These are phyloP conservation scores for Eremochloa ophiuroides DNA, from an alignment of 176 grass and related monocot genomes.

Conservation along the genomic window DNA sequence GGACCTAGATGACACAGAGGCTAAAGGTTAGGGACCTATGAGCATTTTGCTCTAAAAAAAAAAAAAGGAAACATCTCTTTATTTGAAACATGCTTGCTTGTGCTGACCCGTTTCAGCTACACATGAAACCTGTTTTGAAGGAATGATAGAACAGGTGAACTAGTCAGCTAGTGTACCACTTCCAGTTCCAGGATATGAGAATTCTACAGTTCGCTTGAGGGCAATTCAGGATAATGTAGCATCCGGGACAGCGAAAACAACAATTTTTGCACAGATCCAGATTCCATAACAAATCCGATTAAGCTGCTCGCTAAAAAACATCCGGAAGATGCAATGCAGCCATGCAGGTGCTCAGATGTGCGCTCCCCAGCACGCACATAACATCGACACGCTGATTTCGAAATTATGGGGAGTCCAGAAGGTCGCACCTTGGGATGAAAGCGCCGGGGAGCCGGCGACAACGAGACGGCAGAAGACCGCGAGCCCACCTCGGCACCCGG, in stretches of 20 bases:
- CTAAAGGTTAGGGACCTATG: no score
- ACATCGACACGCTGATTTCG: neutral
- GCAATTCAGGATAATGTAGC: neutral
- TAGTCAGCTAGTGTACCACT: neutral
- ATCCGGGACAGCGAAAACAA: neutral
- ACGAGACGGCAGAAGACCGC: neutral
- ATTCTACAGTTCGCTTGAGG: neutral
- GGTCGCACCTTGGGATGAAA: neutral
- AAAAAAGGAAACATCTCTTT: neutral
- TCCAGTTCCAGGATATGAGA: neutral
- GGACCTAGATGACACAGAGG: no score
- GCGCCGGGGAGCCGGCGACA: neutral
- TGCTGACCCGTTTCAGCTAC: neutral
- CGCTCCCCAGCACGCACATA: neutral
- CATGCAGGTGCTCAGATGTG: conserved; percentile 19
- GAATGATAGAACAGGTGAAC: neutral
- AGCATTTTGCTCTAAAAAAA: no score
- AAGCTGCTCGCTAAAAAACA: neutral
- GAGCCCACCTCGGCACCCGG: neutral
- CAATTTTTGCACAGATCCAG: conserved; percentile 8
- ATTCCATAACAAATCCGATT: neutral
- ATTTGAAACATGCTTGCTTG: neutral
- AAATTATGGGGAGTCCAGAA: neutral
- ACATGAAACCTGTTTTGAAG: neutral
- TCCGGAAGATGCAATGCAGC: neutral